Evolutionary conservation across 805 yeast species (phyloP), one percentile per base, ranked within the genome.

Genomic region (Kodamaea hsintzibuensis): DNA sequence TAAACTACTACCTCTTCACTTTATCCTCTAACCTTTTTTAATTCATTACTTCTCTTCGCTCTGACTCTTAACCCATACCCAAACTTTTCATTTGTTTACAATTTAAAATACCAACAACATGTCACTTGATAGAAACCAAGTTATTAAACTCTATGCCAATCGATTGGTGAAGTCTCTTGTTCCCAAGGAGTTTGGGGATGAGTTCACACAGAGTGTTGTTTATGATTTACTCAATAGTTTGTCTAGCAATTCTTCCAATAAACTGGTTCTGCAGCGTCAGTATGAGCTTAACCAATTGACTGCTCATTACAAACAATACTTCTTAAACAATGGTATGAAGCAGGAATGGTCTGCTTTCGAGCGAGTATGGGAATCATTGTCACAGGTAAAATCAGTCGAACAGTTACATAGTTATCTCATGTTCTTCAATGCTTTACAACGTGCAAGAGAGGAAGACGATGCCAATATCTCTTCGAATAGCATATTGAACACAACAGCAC

Each of bases 101-200:
- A 16, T 42, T 27, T 35, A 46, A 42, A 45, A 45, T 25, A 42
- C 33, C 50, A 39, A 49, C 47, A 52, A 47, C 30, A 69, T 67
- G 71, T 63, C 64, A n/a, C 60, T 68, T 38, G 72, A 69, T 56
- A 61, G 63, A 42, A 59, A 61, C 42, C 78, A 74, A 58, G 60
- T 73, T 46, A 62, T 71, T 17, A 63, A 62, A 56, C 53, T 71
- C 22, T 72, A 76, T 51, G 56, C 70, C 37, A 65, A 64, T 30
- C 62, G 78, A 14, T 61, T 77, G 37, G 75, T 74, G 40, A 65
- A 62, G 46, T 62, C 76, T 13, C 59, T 76, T 25, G 66, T 74
- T 1, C 79, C 81, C 8, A 30, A 58, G 1, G 76, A 71, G 48
- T 66, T 71, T 50, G 78, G 78, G 1, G 65, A 66, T 1, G 74